Percentiles rank a stretch among this genome's conserved stretches.
These are phyloP conservation scores for Tolypocladium ophioglossoides DNA, from an alignment of 2,329 filamentous ascomycete species.

Conservation along the genomic window DNA sequence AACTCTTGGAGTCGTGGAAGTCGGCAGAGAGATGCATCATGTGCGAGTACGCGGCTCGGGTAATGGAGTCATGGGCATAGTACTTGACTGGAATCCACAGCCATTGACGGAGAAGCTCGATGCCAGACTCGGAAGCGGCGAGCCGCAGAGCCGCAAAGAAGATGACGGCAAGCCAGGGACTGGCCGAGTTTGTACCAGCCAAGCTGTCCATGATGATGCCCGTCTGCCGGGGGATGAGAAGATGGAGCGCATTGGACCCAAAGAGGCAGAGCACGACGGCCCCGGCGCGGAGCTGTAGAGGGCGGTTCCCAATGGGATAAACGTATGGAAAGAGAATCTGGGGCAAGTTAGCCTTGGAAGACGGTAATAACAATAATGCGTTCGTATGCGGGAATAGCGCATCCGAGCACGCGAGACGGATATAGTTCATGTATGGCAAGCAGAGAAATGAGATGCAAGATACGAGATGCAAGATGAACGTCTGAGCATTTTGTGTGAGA, in stretches of 20 bases:
- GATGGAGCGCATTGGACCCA: slow-evolving; percentile 60
- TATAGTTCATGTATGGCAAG: not conserved
- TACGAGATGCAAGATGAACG: not conserved
- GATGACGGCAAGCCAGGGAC: slow-evolving; percentile 41
- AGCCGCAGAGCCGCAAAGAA: slow-evolving; percentile 41
- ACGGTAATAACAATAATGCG: not conserved
- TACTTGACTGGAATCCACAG: slow-evolving; percentile 49
- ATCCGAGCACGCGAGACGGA: not conserved
- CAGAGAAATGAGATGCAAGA: not conserved
- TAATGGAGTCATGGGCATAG: slow-evolving; percentile 43
- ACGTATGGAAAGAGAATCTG: slow-evolving; percentile 69
- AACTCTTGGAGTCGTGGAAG: slow-evolving; percentile 50
- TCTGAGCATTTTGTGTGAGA: not conserved
- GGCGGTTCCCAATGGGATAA: slow-evolving; percentile 58
- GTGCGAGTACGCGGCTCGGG: slow-evolving; percentile 45
- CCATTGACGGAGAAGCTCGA: slow-evolving; percentile 42
- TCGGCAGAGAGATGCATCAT: slow-evolving; percentile 51
- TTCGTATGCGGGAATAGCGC: not conserved
- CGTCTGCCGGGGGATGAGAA: slow-evolving; percentile 71
- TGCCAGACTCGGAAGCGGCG: slow-evolving; percentile 42
- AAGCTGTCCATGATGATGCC: slow-evolving; percentile 69
- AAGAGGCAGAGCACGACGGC: slow-evolving; percentile 59
- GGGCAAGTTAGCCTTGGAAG: not conserved
- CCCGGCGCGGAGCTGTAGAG: slow-evolving; percentile 56
- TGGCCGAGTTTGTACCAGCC: slow-evolving; percentile 33